Conservation (phyloP, 345 rosid genomes). For the Iberis pinnata region DNA sequence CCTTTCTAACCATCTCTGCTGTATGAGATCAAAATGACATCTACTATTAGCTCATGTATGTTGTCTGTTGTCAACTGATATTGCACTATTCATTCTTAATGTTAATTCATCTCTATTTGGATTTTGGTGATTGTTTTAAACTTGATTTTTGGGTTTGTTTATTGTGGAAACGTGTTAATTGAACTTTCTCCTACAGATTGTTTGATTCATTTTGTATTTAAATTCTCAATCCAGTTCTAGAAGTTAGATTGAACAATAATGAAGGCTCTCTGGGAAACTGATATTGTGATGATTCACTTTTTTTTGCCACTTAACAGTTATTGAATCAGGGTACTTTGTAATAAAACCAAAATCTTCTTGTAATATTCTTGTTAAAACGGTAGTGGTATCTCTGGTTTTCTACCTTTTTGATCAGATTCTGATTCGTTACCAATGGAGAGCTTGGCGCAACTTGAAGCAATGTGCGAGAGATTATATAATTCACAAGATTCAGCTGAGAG, state of each 20-base stretch:
- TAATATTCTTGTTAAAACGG: conserved; percentile 14
- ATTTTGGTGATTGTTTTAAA: conserved; percentile 4
- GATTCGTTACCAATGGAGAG: conserved; percentile 66
- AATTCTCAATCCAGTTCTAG: conserved; percentile 5
- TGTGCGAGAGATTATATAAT: conserved; percentile 91
- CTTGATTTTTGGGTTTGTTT: not conserved
- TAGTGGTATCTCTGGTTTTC: conserved; percentile 32
- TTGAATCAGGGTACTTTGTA: conserved; percentile 14
- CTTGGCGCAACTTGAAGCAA: conserved; percentile 90
- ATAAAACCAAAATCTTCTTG: conserved; percentile 5
- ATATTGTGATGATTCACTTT: conserved; percentile 21
- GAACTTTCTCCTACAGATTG: conserved; percentile 2
- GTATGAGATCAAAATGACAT: conserved; percentile 26
- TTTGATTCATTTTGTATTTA: conserved; percentile 8
- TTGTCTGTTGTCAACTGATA: conserved; percentile 1
- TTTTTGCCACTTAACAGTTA: conserved; percentile 10
- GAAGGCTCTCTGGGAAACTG: conserved; percentile 5
- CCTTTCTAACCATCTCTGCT: not conserved
- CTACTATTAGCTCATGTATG: conserved; percentile 9
- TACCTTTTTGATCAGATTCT: conserved; percentile 31
- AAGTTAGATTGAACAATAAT: conserved; percentile 9
- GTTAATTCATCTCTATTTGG: conserved; percentile 12
- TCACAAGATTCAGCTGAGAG: conserved; percentile 92
- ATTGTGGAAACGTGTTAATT: conserved; percentile 10
- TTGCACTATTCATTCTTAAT: conserved; percentile 16